Evolutionary conservation across 371 early-diverging fungal genomes (phyloP).

Genomic region (Paraphysoderma sedebokerense): DNA sequence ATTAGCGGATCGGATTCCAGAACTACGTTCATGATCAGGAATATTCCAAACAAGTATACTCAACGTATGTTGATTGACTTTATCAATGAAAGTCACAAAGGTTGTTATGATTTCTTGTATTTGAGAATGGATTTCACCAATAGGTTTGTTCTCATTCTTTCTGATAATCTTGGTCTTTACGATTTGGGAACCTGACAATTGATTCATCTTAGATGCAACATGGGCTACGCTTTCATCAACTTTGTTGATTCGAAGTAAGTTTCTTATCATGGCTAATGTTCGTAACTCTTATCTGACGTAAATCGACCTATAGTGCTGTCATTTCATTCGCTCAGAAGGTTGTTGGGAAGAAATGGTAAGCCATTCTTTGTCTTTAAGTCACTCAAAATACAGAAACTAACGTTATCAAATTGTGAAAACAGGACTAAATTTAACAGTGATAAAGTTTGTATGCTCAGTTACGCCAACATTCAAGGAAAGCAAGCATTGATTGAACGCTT

Average conservation of each 20-base stretch:
- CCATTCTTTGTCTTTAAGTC: no score
- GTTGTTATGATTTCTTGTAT: constrained; percentile 70
- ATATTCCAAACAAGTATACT: constrained; percentile 81
- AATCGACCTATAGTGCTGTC: constrained; percentile 23
- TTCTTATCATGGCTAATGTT: not conserved
- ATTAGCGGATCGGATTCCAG: constrained; percentile 33
- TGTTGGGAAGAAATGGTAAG: constrained; percentile 67
- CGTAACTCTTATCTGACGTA: not conserved
- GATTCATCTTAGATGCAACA: constrained; percentile 44
- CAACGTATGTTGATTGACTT: constrained; percentile 63
- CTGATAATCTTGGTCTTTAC: not conserved
- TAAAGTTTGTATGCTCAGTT: constrained; percentile 66
- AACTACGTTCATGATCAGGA: constrained; percentile 80
- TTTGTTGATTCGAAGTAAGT: constrained; percentile 40
- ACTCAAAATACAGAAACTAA: no score
- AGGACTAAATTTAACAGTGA: constrained; percentile 70
- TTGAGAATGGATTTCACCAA: constrained; percentile 82
- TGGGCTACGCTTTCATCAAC: constrained; percentile 83
- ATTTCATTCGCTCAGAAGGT: constrained; percentile 50
- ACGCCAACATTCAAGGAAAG: constrained; percentile 80
- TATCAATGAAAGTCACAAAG: constrained; percentile 56
- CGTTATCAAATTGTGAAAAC: no score
- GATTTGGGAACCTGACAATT: not conserved
- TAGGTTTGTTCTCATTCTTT: constrained; percentile 3
- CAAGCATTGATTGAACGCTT: constrained; percentile 65